These are phyloP conservation scores for Mycosarcoma mackinlayi DNA, from an alignment of 1,284 basidiomycete genomes.

Conservation along the genomic window DNA sequence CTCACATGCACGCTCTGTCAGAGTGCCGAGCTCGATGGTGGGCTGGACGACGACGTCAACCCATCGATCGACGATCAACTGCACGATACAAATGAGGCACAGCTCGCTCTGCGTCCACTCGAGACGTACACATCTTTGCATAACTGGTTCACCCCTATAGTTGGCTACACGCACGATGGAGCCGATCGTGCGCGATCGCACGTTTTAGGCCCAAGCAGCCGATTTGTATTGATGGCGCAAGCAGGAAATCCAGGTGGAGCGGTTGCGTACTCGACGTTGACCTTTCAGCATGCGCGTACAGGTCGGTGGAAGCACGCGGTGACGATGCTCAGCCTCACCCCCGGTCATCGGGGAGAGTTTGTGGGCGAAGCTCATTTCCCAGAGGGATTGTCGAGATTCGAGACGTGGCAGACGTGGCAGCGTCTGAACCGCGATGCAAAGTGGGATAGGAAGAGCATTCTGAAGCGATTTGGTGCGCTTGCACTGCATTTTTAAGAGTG, in stretches of 20 bases:
- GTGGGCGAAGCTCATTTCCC: slow-evolving; percentile 15
- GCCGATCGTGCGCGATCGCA: background rate
- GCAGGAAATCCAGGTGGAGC: background rate
- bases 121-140: background rate
- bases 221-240: slow-evolving; percentile 1
- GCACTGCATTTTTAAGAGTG: background rate
- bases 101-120: background rate
- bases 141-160: background rate
- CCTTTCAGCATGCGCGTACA: slow-evolving; percentile 1
- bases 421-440: background rate
- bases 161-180: background rate
- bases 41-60: slow-evolving; percentile 1
- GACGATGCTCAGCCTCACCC: slow-evolving; percentile 2
- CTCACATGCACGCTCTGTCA: background rate
- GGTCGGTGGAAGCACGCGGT: background rate
- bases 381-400: background rate
- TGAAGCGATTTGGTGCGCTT: background rate
- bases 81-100: background rate
- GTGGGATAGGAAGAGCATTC: slow-evolving; percentile 1
- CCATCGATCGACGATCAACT: background rate
- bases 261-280: slow-evolving; percentile 3
- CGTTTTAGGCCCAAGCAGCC: background rate
- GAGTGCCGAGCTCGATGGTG: background rate
- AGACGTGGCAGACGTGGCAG: background rate
- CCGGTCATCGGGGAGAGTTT: background rate